These are phyloP conservation scores for Corchorus capsularis DNA, from an alignment of 345 rosid species.

Conservation along the genomic window DNA sequence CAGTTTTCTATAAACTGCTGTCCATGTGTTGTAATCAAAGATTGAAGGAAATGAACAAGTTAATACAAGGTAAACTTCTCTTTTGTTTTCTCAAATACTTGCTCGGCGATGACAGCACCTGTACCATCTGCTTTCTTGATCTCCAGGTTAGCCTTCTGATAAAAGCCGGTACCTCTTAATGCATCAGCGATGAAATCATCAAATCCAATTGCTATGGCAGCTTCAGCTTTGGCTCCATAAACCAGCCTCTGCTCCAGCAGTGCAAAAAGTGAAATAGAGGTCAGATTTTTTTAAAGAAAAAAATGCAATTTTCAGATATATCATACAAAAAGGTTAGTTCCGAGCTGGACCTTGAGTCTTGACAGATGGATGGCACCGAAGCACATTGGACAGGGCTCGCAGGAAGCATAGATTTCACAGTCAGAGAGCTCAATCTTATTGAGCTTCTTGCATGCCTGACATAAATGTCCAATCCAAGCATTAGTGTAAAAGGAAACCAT, in stretches of 20 bases:
- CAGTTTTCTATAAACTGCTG: not conserved
- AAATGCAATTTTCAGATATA: not conserved
- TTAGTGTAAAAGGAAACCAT: slow-evolving; percentile 9
- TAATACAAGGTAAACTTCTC: slow-evolving; percentile 74
- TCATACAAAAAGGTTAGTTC: not conserved
- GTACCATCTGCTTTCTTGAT: slow-evolving; percentile 76
- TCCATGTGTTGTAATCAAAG: not conserved
- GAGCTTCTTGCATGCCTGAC: slow-evolving; percentile 80
- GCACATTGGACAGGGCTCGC: slow-evolving; percentile 89
- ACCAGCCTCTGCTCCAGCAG: slow-evolving; percentile 60
- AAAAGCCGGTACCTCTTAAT: slow-evolving; percentile 62
- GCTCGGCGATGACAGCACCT: slow-evolving; percentile 77
- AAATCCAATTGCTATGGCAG: slow-evolving; percentile 83
- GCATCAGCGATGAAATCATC: slow-evolving; percentile 84
- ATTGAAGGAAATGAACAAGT: slow-evolving; percentile 9
- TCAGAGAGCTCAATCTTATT: slow-evolving; percentile 67
- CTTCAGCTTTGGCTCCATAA: slow-evolving; percentile 86
- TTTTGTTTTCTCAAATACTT: slow-evolving; percentile 88
- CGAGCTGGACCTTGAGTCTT: slow-evolving; percentile 51
- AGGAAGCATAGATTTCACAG: slow-evolving; percentile 76
- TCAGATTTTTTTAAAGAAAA: not conserved
- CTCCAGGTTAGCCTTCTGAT: slow-evolving; percentile 74
- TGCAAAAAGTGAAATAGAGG: not conserved
- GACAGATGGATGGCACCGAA: slow-evolving; percentile 84
- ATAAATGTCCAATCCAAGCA: not conserved